These are phyloP conservation scores for Hypomyces rosellus DNA, from an alignment of 2,329 filamentous ascomycete genomes.

Conservation along the genomic window DNA sequence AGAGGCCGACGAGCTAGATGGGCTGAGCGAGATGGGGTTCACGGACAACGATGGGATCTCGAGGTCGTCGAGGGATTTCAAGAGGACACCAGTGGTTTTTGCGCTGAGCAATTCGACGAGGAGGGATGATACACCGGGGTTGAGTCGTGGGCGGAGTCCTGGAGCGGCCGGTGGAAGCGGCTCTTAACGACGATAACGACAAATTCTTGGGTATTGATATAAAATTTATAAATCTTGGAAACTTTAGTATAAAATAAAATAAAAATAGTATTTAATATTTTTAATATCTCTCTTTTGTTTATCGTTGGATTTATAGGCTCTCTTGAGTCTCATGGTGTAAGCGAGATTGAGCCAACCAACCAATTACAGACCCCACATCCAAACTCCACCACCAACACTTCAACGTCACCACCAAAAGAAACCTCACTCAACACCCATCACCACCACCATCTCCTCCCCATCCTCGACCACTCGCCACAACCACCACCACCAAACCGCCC, in stretches of 20 bases:
- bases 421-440: not conserved
- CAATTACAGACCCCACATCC: not conserved
- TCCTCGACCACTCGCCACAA: not conserved
- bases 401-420: not conserved
- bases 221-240: not conserved
- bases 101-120: constrained; percentile 8
- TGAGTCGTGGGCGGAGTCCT: constrained; percentile 2
- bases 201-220: not conserved
- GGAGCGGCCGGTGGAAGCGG: not conserved
- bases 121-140: constrained; percentile 2
- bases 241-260: not conserved
- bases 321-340: too few species aligned
- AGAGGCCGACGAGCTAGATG: constrained; percentile 28
- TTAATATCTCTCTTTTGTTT: not conserved
- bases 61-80: constrained; percentile 20
- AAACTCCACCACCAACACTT: not conserved
- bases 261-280: not conserved
- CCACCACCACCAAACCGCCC: not conserved
- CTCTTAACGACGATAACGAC: not conserved
- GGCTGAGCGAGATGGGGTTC: constrained; percentile 27
- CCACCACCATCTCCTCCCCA: not conserved
- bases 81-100: constrained; percentile 5
- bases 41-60: constrained; percentile 27
- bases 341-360: not conserved
- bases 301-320: too few species aligned